A percentile compares a stretch with the other conserved stretches of the same genome.
These are phyloP conservation scores for Xerocomellus chrysenteron DNA, from an alignment of 768 basidiomycete species.

Conservation along the genomic window DNA sequence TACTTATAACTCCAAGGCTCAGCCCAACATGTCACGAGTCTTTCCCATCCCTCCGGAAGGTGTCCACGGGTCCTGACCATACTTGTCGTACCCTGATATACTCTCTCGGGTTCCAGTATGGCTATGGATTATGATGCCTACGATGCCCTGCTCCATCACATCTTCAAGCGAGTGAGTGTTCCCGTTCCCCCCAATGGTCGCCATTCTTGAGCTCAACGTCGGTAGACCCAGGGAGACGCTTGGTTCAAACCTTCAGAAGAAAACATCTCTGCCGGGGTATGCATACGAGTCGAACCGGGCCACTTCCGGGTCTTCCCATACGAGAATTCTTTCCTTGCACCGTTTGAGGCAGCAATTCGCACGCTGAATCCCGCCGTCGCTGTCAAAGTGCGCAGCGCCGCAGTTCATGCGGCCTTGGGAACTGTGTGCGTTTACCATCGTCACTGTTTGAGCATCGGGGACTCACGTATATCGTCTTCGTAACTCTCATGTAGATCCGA, in stretches of 20 bases:
- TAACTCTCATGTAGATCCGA: constrained; percentile 43
- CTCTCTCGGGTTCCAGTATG: constrained; percentile 13
- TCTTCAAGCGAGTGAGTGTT: constrained; percentile 65
- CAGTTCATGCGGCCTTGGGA: constrained; percentile 74
- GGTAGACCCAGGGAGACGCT: constrained; percentile 75
- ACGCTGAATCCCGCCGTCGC: constrained; percentile 81
- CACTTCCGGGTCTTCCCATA: constrained; percentile 83
- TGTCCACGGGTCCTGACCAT: neutral
- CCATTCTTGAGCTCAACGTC: neutral
- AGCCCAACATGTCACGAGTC: neutral
- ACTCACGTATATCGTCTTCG: constrained; percentile 2
- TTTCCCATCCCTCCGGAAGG: neutral
- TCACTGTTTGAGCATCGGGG: neutral
- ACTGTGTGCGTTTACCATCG: constrained; percentile 51
- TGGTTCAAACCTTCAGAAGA: constrained; percentile 88
- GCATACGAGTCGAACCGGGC: constrained; percentile 64
- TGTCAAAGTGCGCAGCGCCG: constrained; percentile 76
- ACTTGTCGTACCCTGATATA: neutral
- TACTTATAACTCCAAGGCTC: constrained; percentile 22
- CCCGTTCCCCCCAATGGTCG: neutral
- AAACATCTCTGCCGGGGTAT: constrained; percentile 77
- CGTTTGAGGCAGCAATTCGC: constrained; percentile 79
- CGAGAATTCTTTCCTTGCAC: constrained; percentile 74
- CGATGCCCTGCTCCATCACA: constrained; percentile 76
- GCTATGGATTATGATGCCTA: constrained; percentile 66